Conservation (phyloP, 202 grass and related monocot species). For the Brachypodium distachyon region DNA sequence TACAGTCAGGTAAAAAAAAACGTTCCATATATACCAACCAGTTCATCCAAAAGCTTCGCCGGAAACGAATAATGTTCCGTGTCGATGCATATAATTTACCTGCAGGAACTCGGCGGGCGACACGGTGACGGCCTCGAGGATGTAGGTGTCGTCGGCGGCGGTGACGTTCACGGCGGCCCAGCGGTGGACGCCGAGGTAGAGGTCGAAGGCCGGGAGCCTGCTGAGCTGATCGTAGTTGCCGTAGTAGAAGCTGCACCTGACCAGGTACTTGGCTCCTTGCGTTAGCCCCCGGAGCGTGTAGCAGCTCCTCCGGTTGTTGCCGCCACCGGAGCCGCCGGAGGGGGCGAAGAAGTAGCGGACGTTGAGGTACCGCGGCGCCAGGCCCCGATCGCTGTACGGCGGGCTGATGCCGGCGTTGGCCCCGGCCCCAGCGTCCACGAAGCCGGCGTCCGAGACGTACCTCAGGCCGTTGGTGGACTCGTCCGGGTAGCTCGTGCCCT, state of each 20-base stretch:
- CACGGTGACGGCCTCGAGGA: slow-evolving; percentile 29
- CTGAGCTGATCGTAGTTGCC: slow-evolving; percentile 40
- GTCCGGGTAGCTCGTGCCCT: background rate
- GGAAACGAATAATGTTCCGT: too few relatives aligned
- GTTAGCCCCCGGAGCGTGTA: slow-evolving; percentile 40
- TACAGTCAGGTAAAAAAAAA: too few relatives aligned
- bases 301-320: too few relatives aligned
- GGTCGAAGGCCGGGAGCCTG: slow-evolving; percentile 26
- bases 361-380: slow-evolving; percentile 4
- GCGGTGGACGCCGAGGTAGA: slow-evolving; percentile 45
- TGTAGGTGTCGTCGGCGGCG: background rate
- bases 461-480: background rate
- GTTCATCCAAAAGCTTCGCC: background rate
- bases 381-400: background rate
- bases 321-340: background rate
- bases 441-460: slow-evolving; percentile 34
- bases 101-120: slow-evolving; percentile 25
- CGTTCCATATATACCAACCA: background rate
- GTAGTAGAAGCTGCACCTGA: slow-evolving; percentile 43
- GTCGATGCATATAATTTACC: too few relatives aligned
- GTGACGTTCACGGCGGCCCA: slow-evolving; percentile 54
- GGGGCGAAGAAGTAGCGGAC: slow-evolving; percentile 34
- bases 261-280: slow-evolving; percentile 20
- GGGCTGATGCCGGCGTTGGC: slow-evolving; percentile 25
- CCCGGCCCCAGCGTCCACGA: slow-evolving; percentile 27